Evolutionary conservation across 2,329 filamentous ascomycete species (phyloP).

Genomic region (Arthrobotrys sinensis): DNA sequence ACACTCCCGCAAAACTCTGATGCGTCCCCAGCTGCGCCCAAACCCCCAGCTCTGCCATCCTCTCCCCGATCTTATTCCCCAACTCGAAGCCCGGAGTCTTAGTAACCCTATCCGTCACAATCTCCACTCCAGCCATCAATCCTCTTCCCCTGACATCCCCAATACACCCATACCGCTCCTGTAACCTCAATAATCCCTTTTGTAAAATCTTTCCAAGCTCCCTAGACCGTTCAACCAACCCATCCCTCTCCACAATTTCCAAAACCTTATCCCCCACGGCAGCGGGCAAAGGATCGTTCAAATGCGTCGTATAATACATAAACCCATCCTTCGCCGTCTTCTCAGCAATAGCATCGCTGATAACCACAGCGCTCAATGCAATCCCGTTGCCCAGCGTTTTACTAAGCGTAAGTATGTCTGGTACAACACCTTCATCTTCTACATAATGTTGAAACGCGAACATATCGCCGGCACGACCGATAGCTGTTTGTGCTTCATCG

Average conservation of each 20-base stretch:
- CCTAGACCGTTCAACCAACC: conserved; percentile 70
- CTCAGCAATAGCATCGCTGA: conserved; percentile 71
- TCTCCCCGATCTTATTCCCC: conserved; percentile 70
- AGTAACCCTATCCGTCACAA: conserved; percentile 71
- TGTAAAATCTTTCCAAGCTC: conserved; percentile 70
- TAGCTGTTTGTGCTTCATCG: conserved; percentile 75
- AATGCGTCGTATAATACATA: conserved; percentile 75
- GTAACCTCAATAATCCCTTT: conserved; percentile 69
- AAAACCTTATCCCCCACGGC: conserved; percentile 76
- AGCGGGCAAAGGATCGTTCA: conserved; percentile 76
- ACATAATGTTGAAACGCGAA: conserved; percentile 72
- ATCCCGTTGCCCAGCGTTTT: conserved; percentile 76
- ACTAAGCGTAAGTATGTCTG: conserved; percentile 75
- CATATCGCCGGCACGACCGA: conserved; percentile 74
- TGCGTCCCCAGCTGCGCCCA: conserved; percentile 74
- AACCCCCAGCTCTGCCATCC: conserved; percentile 72
- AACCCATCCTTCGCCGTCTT: conserved; percentile 71
- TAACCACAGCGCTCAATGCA: conserved; percentile 74
- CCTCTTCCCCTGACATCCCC: conserved; percentile 76
- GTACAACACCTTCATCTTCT: conserved; percentile 70
- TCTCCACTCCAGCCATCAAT: conserved; percentile 74
- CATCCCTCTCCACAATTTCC: conserved; percentile 74
- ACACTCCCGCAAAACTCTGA: conserved; percentile 73
- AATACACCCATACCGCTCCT: conserved; percentile 74
- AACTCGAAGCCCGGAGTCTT: conserved; percentile 71